Conservation (phyloP, 176 grass and related monocot species). For the Oropetium thomaeum region DNA sequence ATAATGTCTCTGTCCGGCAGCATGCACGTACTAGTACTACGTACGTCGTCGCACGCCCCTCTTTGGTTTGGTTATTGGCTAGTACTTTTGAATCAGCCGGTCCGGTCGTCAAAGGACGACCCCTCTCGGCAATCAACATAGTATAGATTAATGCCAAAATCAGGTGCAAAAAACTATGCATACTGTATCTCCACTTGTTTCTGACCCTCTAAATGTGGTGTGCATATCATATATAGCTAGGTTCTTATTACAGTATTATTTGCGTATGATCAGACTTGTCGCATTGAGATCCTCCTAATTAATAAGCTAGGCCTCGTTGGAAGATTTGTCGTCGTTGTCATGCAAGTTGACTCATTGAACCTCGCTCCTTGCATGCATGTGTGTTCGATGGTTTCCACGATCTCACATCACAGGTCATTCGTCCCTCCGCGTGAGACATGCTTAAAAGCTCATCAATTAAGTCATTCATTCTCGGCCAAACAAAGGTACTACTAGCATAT, state of each 20-base stretch:
- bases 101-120: no score
- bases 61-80: no score
- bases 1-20: no score
- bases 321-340: neutral
- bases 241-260: neutral
- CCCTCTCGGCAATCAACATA: no score
- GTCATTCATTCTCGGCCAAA: neutral
- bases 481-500: no score
- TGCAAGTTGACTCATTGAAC: neutral
- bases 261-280: neutral
- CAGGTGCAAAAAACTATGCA: neutral
- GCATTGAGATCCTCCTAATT: no score
- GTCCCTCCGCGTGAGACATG: neutral
- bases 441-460: neutral
- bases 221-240: no score
- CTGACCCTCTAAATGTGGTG: neutral
- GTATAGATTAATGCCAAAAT: neutral
- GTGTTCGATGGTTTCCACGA: neutral
- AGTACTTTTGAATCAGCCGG: no score
- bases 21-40: neutral
- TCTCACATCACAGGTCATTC: neutral
- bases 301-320: no score
- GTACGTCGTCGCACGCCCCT: neutral
- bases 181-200: conserved; percentile 14
- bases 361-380: neutral